A percentile compares a stretch with the other conserved stretches of the same genome.
phyloP scores from a whole-genome alignment of 345 rosid species.

The Bretschneidera sinensis region DNA sequence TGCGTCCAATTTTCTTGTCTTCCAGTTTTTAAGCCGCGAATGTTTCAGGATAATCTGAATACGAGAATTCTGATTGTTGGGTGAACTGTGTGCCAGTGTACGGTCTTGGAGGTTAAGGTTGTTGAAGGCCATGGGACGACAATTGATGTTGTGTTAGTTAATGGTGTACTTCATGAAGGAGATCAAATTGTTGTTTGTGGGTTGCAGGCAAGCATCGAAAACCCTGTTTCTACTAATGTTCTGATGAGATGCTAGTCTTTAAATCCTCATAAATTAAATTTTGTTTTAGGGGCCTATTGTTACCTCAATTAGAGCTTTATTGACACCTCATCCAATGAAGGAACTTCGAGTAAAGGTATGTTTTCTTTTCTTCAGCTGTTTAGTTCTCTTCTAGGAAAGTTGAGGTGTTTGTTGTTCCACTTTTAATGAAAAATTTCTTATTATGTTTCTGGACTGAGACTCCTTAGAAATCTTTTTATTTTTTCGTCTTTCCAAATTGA shows the following conservation, averaged over 20 bases:
- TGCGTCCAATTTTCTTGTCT: constrained; percentile 16
- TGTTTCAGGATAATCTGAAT: constrained; percentile 1
- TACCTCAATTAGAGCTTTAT: constrained; percentile 73
- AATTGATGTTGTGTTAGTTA: constrained; percentile 87
- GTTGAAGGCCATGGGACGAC: constrained; percentile 95
- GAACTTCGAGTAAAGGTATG: constrained; percentile 95
- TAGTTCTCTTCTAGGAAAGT: too few relatives aligned
- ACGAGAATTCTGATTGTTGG: constrained; percentile 20
- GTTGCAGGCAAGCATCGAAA: constrained; percentile 59
- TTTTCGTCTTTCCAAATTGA: too few relatives aligned
- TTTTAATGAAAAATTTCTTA: too few relatives aligned
- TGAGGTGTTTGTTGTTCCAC: too few relatives aligned
- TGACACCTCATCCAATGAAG: constrained; percentile 99
- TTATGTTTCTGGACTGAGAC: too few relatives aligned
- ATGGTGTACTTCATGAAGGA: constrained; percentile 88
- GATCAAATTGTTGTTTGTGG: constrained; percentile 96
- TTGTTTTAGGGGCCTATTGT: constrained; percentile 76
- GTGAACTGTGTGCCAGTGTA: constrained; percentile 55
- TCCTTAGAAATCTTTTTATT: too few relatives aligned
- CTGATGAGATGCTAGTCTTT: constrained; percentile 6
- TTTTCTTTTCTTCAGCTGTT: background rate
- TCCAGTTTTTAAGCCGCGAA: background rate
- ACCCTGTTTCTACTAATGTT: background rate
- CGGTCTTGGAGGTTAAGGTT: constrained; percentile 95
- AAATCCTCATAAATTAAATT: constrained; percentile 15